These are phyloP conservation scores for Moricandia moricandioides DNA, from an alignment of 345 rosid species.

Conservation along the genomic window DNA sequence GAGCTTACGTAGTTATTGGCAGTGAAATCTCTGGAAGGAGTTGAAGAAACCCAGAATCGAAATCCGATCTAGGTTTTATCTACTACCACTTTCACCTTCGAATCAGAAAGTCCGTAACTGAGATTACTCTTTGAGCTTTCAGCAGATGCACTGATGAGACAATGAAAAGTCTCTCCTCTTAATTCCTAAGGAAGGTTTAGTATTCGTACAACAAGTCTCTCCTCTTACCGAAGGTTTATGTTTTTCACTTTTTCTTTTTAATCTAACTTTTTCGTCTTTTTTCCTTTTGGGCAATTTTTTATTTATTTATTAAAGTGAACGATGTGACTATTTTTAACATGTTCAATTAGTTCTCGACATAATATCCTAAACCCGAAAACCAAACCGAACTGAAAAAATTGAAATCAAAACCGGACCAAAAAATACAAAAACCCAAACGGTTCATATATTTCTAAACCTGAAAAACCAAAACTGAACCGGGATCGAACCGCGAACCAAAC, in stretches of 20 bases:
- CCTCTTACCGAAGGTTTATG: background rate
- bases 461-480: too few species aligned
- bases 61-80: slow-evolving; percentile 15
- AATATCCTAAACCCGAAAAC: too few species aligned
- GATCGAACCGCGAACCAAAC: too few species aligned
- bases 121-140: background rate
- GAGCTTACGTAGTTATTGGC: slow-evolving; percentile 1
- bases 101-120: slow-evolving; percentile 9
- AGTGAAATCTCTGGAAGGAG: background rate
- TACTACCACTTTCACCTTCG: background rate
- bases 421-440: too few species aligned
- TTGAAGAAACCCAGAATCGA: slow-evolving; percentile 22
- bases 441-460: too few species aligned
- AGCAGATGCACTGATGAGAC: background rate
- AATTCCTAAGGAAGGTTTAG: background rate
- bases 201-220: background rate
- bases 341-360: too few species aligned
- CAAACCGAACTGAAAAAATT: too few species aligned
- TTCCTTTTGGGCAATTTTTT: background rate
- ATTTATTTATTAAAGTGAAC: background rate
- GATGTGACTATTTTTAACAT: background rate
- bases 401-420: too few species aligned
- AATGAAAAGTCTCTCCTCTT: slow-evolving; percentile 9
- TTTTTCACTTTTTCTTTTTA: background rate
- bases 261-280: background rate